phyloP scores from a whole-genome alignment of 116 monocot species.

The Papilionanthe hybrid region DNA sequence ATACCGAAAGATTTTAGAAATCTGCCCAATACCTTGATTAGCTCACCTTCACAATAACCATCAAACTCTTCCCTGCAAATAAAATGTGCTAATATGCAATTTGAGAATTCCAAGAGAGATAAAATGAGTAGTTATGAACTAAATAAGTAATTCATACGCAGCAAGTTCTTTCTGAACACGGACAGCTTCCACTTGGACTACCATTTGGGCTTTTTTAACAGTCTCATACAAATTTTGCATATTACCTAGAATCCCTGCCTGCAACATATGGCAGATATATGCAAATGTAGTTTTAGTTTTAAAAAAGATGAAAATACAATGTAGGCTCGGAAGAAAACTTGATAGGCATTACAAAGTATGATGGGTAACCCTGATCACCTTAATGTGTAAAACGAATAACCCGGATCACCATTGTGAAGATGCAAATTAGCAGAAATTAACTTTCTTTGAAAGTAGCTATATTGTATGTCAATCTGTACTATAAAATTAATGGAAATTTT shows the following conservation, averaged over 20 bases:
- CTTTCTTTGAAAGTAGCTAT: background rate
- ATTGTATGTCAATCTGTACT: background rate
- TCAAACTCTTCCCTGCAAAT: slow-evolving; percentile 88
- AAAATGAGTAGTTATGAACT: background rate
- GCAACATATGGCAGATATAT: background rate
- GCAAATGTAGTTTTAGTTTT: background rate
- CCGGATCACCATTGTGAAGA: background rate
- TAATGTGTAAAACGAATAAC: background rate
- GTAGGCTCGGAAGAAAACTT: background rate
- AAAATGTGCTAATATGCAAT: background rate
- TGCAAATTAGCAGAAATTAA: background rate
- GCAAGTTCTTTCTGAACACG: slow-evolving; percentile 97
- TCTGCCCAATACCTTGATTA: slow-evolving; percentile 70
- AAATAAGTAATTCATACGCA: slow-evolving; percentile 46
- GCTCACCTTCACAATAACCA: slow-evolving; percentile 97
- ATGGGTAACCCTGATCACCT: background rate
- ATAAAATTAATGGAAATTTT: background rate
- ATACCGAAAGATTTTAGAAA: background rate
- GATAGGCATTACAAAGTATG: background rate
- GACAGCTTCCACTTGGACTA: slow-evolving; percentile 98
- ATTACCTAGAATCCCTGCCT: slow-evolving; percentile 86
- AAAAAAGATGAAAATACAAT: background rate
- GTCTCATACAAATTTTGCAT: slow-evolving; percentile 97
- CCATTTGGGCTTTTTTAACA: slow-evolving; percentile 98
- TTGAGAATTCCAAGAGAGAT: background rate